These are phyloP conservation scores for Fistulinella prunicolor DNA, from an alignment of 768 basidiomycete genomes.

Conservation along the genomic window DNA sequence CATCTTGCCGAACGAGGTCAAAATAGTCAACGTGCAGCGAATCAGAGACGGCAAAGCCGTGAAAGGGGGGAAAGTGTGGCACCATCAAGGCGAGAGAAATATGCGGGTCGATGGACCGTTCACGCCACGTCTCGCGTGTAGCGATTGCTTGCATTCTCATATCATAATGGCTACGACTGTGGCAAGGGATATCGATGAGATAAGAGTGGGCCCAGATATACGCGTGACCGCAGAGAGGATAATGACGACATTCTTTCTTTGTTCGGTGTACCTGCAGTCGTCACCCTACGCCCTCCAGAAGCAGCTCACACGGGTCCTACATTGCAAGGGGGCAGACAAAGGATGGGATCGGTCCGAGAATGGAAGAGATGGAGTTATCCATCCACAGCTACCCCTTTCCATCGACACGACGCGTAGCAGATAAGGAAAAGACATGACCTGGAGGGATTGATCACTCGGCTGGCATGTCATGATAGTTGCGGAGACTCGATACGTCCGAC, in stretches of 20 bases:
- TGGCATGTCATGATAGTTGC: too few species aligned
- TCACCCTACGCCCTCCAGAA: constrained; percentile 19
- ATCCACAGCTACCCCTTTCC: constrained; percentile 21
- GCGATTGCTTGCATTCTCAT: too few species aligned
- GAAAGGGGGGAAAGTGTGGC: constrained; percentile 8
- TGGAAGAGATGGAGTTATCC: constrained; percentile 14
- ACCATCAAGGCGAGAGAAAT: constrained; percentile 13
- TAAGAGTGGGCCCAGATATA: too few species aligned
- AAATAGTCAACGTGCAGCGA: constrained; percentile 3
- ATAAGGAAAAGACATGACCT: constrained; percentile 12
- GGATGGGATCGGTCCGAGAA: constrained; percentile 8
- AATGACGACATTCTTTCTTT: constrained; percentile 8
- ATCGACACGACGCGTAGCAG: constrained; percentile 8
- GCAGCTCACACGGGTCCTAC: constrained; percentile 6
- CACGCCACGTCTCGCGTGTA: too few species aligned
- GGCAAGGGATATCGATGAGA: constrained; percentile 20
- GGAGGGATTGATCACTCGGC: background rate
- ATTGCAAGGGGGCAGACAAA: background rate
- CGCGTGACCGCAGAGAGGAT: constrained; percentile 4
- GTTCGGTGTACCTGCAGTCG: background rate
- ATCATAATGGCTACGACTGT: too few species aligned
- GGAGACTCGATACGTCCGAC: too few species aligned
- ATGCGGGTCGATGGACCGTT: constrained; percentile 15
- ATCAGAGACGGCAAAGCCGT: constrained; percentile 6
- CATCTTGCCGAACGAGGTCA: background rate